Base-by-base conservation (phyloP, 2,329 filamentous ascomycete genomes). In the Hymenoscyphus linearis region DNA sequence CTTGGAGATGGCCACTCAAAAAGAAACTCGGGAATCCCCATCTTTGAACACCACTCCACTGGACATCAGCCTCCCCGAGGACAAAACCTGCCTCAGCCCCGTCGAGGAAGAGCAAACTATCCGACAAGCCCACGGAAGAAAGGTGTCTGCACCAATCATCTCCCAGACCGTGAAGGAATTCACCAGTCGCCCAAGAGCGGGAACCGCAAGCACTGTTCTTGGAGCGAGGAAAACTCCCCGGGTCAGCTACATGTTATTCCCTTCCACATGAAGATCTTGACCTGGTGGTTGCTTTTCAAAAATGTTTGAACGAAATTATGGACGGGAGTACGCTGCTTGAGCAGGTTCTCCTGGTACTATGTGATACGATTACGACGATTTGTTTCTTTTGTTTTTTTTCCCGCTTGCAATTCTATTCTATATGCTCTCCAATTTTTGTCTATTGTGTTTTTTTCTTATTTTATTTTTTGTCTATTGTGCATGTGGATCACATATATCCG, bases 221-320 rank as follows among this genome's bases (percentile, higher is more conserved):
- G 60, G 54, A 22, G 36, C 36, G 26, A 62, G 59, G 9, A 64
- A 59, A 31, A 70, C 69, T 57, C 62, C 62, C 52, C 64, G 69
- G 40, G 68, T 66, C 35, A 69, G 68, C 52, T 72, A 72, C 53
- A 70, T 67, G 63, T 59, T 72, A 9, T 72, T 72, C 22, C 69
- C 70, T 35, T 67, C 68, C 57, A 52, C 63, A 25, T 67, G 44
- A 68, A 55, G 50, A 59, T 13, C 18, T 25, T 5, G 18, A 13
- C 44, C 44, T 22, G 10, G 13, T 12, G 22, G 10, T 16, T 22
- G 14, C 53, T 25, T 35, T 47, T 22, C 7, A 37, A 40, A 25
- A 52, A 52, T 47, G 14, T 14, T 25, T 54, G 18, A 18, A 26
- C 10, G 58, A 55, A 54, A 37, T 31, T 31, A 26, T 36, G 31